A percentile compares a stretch with the other conserved stretches of the same genome.
phyloP scores from a whole-genome alignment of 768 basidiomycete species.

The Tephrocybe sp. region DNA sequence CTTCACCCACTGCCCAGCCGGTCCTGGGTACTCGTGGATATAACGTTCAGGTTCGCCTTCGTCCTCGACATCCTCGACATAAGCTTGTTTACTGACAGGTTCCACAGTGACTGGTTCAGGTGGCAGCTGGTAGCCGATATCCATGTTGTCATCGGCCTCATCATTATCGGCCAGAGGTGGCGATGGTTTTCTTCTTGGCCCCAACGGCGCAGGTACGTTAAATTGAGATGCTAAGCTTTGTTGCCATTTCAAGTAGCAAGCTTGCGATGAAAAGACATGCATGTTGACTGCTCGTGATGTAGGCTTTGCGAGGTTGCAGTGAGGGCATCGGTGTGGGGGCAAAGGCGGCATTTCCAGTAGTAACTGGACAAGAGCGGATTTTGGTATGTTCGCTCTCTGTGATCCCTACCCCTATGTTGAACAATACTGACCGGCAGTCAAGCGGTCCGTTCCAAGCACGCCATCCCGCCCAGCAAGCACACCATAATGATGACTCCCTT shows the following conservation, averaged over 20 bases:
- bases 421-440: too few relatives aligned
- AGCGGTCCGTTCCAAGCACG: background rate
- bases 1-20: conserved; percentile 1
- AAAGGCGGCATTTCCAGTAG: background rate
- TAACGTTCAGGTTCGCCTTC: background rate
- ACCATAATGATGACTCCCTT: background rate
- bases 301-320: conserved; percentile 4
- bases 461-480: background rate
- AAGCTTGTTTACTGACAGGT: background rate
- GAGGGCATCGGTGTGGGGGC: conserved; percentile 1
- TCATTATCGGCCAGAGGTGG: background rate
- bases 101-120: background rate
- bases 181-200: background rate
- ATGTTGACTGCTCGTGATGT: background rate
- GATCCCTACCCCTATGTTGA: too few relatives aligned
- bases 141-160: background rate
- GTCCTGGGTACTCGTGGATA: background rate
- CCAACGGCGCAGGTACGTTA: background rate
- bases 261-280: background rate
- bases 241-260: conserved; percentile 5
- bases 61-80: background rate
- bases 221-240: background rate
- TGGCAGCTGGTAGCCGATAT: background rate
- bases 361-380: background rate
- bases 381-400: background rate